Conservation (phyloP, 1,284 basidiomycete genomes). For the Laetiporus sulphureus region DNA sequence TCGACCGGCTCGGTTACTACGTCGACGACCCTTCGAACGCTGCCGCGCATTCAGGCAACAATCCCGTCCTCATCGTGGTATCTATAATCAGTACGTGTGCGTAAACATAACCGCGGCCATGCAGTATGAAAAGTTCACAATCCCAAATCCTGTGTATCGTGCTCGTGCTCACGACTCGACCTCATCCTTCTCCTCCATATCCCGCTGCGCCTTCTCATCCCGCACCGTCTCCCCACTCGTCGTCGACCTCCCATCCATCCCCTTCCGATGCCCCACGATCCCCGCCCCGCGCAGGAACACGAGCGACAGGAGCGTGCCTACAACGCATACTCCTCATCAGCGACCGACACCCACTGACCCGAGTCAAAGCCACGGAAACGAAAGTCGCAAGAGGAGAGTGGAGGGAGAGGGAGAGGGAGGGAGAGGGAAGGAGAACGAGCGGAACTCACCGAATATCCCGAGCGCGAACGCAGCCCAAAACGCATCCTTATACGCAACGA, state of each 20-base stretch:
- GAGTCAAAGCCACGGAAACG: too few relatives aligned
- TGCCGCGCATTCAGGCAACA: too few relatives aligned
- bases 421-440: too few relatives aligned
- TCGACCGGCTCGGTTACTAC: too few relatives aligned
- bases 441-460: slow-evolving; percentile 41
- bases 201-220: slow-evolving; percentile 5
- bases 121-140: too few relatives aligned
- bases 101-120: too few relatives aligned
- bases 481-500: slow-evolving; percentile 52
- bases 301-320: slow-evolving; percentile 43
- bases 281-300: slow-evolving; percentile 55
- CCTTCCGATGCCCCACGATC: slow-evolving; percentile 39
- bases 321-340: background rate
- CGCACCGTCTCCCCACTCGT: slow-evolving; percentile 4
- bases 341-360: background rate
- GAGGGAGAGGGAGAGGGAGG: too few relatives aligned
- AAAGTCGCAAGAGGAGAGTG: too few relatives aligned
- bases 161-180: background rate
- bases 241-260: slow-evolving; percentile 2
- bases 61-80: too few relatives aligned
- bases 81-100: too few relatives aligned
- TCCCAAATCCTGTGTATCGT: too few relatives aligned
- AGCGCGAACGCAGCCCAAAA: slow-evolving; percentile 63
- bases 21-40: too few relatives aligned
- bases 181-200: background rate